Percentiles rank a stretch among this genome's conserved stretches.
phyloP scores from a whole-genome alignment of 2,329 filamentous ascomycete species.

The Fulvia fulva region DNA sequence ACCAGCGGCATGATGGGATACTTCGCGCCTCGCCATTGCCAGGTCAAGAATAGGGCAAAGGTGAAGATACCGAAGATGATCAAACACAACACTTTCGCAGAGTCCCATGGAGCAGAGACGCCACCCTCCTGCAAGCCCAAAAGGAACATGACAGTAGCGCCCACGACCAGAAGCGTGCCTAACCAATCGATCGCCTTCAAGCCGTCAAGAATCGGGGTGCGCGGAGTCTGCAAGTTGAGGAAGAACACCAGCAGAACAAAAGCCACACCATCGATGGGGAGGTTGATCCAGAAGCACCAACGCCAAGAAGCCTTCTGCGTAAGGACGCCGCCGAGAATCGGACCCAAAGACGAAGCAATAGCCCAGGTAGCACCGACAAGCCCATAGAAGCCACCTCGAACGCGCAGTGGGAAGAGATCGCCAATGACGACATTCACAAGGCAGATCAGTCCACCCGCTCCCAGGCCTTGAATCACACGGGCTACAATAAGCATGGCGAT shows the following conservation, averaged over 20 bases:
- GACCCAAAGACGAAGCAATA: conserved; percentile 61
- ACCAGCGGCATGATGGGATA: conserved; percentile 76
- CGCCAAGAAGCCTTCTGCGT: conserved; percentile 61
- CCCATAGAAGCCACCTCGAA: conserved; percentile 58
- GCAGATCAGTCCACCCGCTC: conserved; percentile 60
- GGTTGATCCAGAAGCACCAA: conserved; percentile 62
- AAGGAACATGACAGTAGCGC: conserved; percentile 78
- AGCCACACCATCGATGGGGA: conserved; percentile 59
- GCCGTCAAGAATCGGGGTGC: conserved; percentile 58
- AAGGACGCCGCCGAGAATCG: conserved; percentile 63
- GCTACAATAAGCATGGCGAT: conserved; percentile 61
- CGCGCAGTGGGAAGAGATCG: conserved; percentile 58
- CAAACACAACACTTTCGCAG: conserved; percentile 70
- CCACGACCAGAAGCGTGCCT: conserved; percentile 64
- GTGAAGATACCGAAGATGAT: conserved; percentile 67
- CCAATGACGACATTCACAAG: conserved; percentile 61
- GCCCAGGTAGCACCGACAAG: conserved; percentile 66
- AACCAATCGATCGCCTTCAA: conserved; percentile 64
- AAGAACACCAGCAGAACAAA: conserved; percentile 59
- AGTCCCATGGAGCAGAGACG: conserved; percentile 69
- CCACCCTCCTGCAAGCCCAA: conserved; percentile 84
- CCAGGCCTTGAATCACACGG: conserved; percentile 60
- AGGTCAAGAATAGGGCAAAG: conserved; percentile 60
- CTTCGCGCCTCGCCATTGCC: conserved; percentile 68
- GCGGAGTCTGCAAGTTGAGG: conserved; percentile 63